Conservation (phyloP, 345 rosid genomes). For the Streptanthus diversifolius region DNA sequence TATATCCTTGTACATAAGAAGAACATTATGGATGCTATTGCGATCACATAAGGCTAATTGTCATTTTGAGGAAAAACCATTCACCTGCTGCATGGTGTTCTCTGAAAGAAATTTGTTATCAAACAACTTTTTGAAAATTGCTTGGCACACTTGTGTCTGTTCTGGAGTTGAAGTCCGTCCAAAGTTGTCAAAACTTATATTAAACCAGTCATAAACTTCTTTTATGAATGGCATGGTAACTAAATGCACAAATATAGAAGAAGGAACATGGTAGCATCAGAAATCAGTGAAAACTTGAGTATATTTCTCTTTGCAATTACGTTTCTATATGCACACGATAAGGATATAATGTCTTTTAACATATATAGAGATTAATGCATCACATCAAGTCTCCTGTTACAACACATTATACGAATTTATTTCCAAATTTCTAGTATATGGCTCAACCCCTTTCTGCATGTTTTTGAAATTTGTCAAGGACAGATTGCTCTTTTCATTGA, state of each 20-base stretch:
- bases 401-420: no score
- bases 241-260: constrained; percentile 21
- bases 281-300: no score
- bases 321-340: no score
- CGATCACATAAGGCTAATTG: neutral
- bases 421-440: no score
- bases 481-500: no score
- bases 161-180: constrained; percentile 87
- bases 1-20: neutral
- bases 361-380: no score
- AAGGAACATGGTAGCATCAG: neutral
- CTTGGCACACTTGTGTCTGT: constrained; percentile 88
- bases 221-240: constrained; percentile 84
- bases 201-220: constrained; percentile 87
- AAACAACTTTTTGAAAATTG: constrained; percentile 66
- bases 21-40: neutral
- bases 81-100: constrained; percentile 78
- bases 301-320: no score
- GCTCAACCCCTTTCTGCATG: no score
- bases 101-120: constrained; percentile 84
- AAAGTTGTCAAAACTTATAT: constrained; percentile 84
- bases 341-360: no score
- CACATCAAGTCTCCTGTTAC: no score
- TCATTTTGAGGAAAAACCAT: neutral
- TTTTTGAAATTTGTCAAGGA: no score